phyloP scores from a whole-genome alignment of 1,284 basidiomycete species.

The Leccinum pachyderme region DNA sequence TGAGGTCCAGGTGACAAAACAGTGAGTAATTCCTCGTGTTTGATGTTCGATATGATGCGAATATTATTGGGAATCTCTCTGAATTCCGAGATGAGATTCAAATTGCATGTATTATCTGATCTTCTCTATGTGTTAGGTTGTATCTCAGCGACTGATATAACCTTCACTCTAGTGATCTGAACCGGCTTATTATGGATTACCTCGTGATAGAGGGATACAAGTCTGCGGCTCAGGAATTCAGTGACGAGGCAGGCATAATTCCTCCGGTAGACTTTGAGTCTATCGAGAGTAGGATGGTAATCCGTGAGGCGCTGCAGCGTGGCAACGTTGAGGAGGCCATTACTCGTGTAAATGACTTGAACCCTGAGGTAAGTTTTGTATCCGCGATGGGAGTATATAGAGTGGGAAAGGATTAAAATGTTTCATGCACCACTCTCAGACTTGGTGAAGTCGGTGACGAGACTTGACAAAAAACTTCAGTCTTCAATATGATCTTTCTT shows the following conservation, averaged over 20 bases:
- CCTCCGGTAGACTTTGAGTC: conserved; percentile 84
- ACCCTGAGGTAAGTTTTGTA: conserved; percentile 83
- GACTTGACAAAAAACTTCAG: conserved; percentile 76
- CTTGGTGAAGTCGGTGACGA: conserved; percentile 72
- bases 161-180: conserved; percentile 68
- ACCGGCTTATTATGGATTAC: conserved; percentile 97
- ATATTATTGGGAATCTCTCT: conserved; percentile 86
- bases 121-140: conserved; percentile 14
- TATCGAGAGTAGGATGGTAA: conserved; percentile 92
- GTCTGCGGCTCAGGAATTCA: conserved; percentile 92
- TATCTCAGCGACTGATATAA: conserved; percentile 38
- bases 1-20: conserved; percentile 72
- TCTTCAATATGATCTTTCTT: conserved; percentile 81
- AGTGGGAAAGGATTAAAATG: conserved; percentile 71
- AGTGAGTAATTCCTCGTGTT: conserved; percentile 51
- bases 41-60: conserved; percentile 49
- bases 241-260: conserved; percentile 78
- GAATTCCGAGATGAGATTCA: conserved; percentile 61
- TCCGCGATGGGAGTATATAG: conserved; percentile 10
- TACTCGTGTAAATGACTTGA: conserved; percentile 89
- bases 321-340: conserved; percentile 96
- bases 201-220: conserved; percentile 98
- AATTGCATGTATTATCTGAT: conserved; percentile 84
- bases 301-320: conserved; percentile 89
- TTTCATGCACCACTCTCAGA: conserved; percentile 99